Evolutionary conservation across 129 eudicot genomes (phyloP).

Genomic region (Dittrichia graveolens): DNA sequence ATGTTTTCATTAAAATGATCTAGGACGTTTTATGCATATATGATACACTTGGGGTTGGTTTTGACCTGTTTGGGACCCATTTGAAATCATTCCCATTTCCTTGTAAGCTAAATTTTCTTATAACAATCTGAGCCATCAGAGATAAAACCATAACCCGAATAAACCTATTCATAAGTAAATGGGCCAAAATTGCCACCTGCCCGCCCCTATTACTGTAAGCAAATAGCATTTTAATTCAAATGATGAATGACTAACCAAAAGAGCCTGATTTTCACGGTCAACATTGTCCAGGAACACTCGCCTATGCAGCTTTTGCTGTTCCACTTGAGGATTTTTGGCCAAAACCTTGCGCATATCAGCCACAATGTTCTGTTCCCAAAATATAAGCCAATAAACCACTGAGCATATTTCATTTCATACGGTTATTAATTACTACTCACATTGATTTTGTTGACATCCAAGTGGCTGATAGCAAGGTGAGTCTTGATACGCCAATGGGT

Average conservation of each 20-base stretch:
- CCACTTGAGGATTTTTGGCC: constrained; percentile 87
- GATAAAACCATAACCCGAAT: background rate
- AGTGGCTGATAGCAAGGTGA: constrained; percentile 79
- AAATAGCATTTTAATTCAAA: background rate
- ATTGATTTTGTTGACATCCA: constrained; percentile 75
- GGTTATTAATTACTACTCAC: constrained; percentile 33
- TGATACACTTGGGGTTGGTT: background rate
- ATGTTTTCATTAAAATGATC: background rate
- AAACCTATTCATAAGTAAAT: background rate
- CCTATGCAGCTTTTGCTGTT: constrained; percentile 76
- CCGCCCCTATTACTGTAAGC: constrained; percentile 1
- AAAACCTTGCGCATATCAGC: constrained; percentile 94
- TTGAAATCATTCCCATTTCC: background rate
- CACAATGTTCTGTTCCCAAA: constrained; percentile 57
- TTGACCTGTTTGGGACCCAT: background rate
- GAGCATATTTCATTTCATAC: background rate
- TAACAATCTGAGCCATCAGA: background rate
- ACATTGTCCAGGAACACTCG: constrained; percentile 74
- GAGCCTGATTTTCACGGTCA: constrained; percentile 75
- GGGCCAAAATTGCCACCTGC: background rate
- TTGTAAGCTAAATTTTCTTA: background rate
- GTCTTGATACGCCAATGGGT: constrained; percentile 92
- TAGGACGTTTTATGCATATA: background rate
- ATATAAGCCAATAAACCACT: constrained; percentile 7
- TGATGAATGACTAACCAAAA: constrained; percentile 44